A percentile compares a stretch with the other conserved stretches of the same genome.
phyloP scores from a whole-genome alignment of 805 yeast genomes.

The Citeromyces matritensis region DNA sequence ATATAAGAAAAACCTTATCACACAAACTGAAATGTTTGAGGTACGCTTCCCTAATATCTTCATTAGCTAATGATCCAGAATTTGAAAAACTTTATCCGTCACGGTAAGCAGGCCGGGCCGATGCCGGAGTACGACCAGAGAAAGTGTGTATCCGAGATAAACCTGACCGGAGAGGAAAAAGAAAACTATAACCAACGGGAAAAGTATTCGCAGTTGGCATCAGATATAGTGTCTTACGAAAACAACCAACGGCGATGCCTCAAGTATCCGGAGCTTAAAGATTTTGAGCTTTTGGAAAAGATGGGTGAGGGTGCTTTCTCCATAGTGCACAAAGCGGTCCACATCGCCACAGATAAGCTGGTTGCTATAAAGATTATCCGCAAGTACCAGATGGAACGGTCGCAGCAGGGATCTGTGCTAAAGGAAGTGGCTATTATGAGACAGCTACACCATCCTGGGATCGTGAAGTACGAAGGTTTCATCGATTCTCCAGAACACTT shows the following conservation, averaged over 20 bases:
- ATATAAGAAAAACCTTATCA: no score
- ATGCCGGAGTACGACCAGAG: conserved; percentile 1
- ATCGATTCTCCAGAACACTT: conserved; percentile 46
- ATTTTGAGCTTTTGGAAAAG: conserved; percentile 27
- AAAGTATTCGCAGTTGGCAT: conserved; percentile 15
- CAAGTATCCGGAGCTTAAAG: conserved; percentile 12
- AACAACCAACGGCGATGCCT: conserved; percentile 8
- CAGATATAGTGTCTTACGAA: conserved; percentile 16
- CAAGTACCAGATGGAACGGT: conserved; percentile 48
- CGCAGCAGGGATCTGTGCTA: conserved; percentile 52
- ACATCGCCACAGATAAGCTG: conserved; percentile 17
- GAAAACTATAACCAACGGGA: conserved; percentile 7
- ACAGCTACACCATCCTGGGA: conserved; percentile 46
- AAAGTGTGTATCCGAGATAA: conserved; percentile 1
- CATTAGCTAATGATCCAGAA: no score
- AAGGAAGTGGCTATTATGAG: conserved; percentile 73
- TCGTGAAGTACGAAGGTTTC: conserved; percentile 51
- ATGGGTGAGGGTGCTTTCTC: conserved; percentile 54
- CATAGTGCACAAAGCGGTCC: conserved; percentile 31
- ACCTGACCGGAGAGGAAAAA: neutral
- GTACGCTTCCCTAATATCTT: neutral
- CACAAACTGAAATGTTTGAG: conserved; percentile 15
- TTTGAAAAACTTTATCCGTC: conserved; percentile 25
- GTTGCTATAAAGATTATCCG: conserved; percentile 52
- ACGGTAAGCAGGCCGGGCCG: conserved; percentile 21